Conservation (phyloP, 2,329 filamentous ascomycete genomes). For the Neophaeococcomyces aloes region DNA sequence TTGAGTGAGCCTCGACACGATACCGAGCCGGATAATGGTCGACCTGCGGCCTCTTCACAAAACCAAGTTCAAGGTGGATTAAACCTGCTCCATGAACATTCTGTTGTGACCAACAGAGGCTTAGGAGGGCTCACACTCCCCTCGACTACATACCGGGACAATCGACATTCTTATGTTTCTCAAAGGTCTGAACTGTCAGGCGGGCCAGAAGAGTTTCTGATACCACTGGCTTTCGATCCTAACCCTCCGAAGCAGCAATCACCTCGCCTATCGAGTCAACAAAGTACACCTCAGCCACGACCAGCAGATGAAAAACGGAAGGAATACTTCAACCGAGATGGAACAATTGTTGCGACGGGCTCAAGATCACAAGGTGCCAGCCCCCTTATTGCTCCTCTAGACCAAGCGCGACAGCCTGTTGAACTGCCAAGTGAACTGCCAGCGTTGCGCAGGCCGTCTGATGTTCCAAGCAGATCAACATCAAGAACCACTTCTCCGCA, state of each 20-base stretch:
- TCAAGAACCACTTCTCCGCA: constrained; percentile 15
- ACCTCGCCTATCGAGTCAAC: constrained; percentile 33
- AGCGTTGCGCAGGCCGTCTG: constrained; percentile 39
- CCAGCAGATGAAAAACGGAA: constrained; percentile 6
- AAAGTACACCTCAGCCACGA: constrained; percentile 30
- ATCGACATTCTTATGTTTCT: constrained; percentile 61
- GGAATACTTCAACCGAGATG: constrained; percentile 10
- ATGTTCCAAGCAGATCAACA: constrained; percentile 21
- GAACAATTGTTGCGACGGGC: neutral
- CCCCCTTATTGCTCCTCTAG: constrained; percentile 86
- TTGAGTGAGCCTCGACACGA: constrained; percentile 15
- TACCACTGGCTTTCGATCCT: constrained; percentile 64
- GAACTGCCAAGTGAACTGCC: constrained; percentile 49
- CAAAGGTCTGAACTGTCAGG: constrained; percentile 45
- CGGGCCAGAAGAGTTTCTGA: constrained; percentile 59
- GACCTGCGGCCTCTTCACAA: constrained; percentile 20
- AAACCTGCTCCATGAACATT: too few relatives aligned
- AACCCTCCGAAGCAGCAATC: constrained; percentile 49
- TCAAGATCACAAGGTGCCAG: constrained; percentile 33
- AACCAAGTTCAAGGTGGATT: constrained; percentile 25
- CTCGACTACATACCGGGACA: constrained; percentile 65
- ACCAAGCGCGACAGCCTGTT: constrained; percentile 60
- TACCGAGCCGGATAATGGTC: constrained; percentile 2
- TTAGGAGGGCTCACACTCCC: constrained; percentile 58
- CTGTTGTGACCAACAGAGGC: neutral